These are phyloP conservation scores for Thielaviopsis ethacetica DNA, from an alignment of 2,329 filamentous ascomycete genomes.

Conservation along the genomic window DNA sequence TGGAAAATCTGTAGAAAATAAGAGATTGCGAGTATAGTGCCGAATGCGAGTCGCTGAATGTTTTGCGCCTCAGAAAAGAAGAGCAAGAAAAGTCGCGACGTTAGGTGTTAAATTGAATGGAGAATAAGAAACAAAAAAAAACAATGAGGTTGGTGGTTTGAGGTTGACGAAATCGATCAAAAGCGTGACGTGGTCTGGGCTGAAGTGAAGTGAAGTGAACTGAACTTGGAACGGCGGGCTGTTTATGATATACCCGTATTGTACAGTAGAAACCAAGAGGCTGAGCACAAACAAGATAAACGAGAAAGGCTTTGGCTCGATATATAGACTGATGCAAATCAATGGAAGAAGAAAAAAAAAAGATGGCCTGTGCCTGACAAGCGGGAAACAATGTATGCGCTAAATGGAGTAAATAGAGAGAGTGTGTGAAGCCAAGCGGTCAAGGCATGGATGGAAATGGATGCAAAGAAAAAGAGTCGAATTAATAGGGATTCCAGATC, in stretches of 20 bases:
- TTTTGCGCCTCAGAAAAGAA: not conserved
- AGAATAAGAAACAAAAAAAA: not conserved
- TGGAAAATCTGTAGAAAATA: too few relatives aligned
- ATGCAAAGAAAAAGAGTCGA: not conserved
- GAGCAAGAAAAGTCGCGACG: not conserved
- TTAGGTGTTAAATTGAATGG: not conserved
- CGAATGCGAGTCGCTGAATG: too few relatives aligned
- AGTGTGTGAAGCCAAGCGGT: not conserved
- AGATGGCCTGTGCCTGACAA: not conserved
- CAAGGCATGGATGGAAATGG: not conserved
- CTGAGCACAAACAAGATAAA: not conserved
- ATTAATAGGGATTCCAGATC: not conserved
- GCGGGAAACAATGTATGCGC: not conserved
- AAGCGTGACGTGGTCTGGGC: not conserved
- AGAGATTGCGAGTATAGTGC: too few relatives aligned
- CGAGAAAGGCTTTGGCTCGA: not conserved
- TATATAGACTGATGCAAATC: not conserved
- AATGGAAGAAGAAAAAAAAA: not conserved
- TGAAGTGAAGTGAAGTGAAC: not conserved
- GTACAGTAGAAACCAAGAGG: not conserved
- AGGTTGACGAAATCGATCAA: not conserved
- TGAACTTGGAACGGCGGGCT: not conserved
- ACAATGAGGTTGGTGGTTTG: not conserved
- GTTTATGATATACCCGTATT: too few relatives aligned
- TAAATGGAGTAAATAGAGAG: not conserved